Percentiles rank a stretch among this genome's conserved stretches.
These are phyloP conservation scores for Ulota crispa DNA, from an alignment of 225 moss, liverwort and hornwort genomes.

Conservation along the genomic window DNA sequence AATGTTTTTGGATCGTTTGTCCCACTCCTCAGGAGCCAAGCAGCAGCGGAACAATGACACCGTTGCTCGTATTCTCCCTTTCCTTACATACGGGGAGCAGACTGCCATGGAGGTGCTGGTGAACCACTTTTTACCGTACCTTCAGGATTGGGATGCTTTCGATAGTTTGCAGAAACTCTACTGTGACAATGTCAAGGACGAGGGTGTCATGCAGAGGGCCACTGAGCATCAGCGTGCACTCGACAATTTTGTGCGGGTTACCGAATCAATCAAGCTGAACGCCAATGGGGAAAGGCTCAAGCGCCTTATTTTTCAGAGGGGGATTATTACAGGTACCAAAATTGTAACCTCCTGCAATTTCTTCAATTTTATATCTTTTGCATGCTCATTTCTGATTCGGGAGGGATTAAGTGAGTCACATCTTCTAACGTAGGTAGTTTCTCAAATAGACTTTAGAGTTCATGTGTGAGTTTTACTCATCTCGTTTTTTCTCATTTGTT, in stretches of 20 bases:
- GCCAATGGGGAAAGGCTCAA: constrained; percentile 84
- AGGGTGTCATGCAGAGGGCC: constrained; percentile 64
- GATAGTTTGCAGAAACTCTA: constrained; percentile 77
- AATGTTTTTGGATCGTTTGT: constrained; percentile 98
- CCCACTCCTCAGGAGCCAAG: constrained; percentile 83
- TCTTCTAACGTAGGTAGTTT: neutral
- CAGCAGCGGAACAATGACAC: constrained; percentile 98
- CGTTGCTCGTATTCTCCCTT: constrained; percentile 94
- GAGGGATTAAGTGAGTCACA: neutral
- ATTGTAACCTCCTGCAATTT: constrained; percentile 5
- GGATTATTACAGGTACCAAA: constrained; percentile 69
- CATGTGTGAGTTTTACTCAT: neutral
- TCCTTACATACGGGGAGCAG: constrained; percentile 95
- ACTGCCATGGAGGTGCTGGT: constrained; percentile 97
- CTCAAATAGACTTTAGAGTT: neutral
- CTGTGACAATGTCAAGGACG: constrained; percentile 80
- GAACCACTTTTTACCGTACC: constrained; percentile 85
- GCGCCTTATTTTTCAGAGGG: constrained; percentile 78
- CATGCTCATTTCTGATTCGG: constrained; percentile 5
- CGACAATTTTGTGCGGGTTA: constrained; percentile 94
- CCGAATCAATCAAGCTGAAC: constrained; percentile 96
- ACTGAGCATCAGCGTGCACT: constrained; percentile 83
- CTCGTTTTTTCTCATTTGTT: constrained; percentile 17
- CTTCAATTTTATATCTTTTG: neutral
- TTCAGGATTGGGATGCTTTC: constrained; percentile 92